Base-by-base conservation (phyloP, 768 basidiomycete species). In the Coprinopsis marcescibilis region DNA sequence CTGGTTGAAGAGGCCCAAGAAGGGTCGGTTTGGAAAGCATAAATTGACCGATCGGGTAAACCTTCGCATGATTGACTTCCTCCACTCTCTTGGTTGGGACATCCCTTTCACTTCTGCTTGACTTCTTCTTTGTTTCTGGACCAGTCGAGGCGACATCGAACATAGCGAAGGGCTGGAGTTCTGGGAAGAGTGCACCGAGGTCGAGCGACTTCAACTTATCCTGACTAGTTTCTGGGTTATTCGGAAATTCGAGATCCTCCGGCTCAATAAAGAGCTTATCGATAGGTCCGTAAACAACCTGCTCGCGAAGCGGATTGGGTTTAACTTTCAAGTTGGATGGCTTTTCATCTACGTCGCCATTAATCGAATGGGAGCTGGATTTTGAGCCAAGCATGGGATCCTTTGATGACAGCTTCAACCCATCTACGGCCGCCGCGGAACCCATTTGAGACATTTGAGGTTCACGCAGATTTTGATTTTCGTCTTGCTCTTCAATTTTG, bases 11-110 rank as follows among this genome's bases (percentile, higher is more conserved):
- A 37, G 92, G 78, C 8, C 90, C 83, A 26, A 97, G 71, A 21
- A 99, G 75, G 1, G 91, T 85, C 2, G 92, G 90, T 60, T 86
- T 89, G 27, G 73, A 68, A 45, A 80, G 71, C 84, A 96, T 89
- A 60, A 95, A 84, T 48, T 76, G 71, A 20, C 82, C 83, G 36
- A 81, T 75, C 21, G 89, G 85, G 20, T 80, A 78, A 21, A 97
- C 67, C 52, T 85, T 89, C 24, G 82, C 81, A 47, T 80, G 81
- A 13, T 80, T 79, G 6, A 82, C 77, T 43, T 93, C 92, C 55
- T 98, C 95, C 1, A 77, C 57, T 24, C 95, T 74, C 65, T 76
- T 83, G 61, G 73, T 77, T n/a, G 80, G 79, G 59, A 83, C 86
- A 55, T 90, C 77, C 54, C 78, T 80, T 43, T 73, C 76, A 52